phyloP scores from a whole-genome alignment of 139 green algal genomes.

The Mesostigma viride region DNA sequence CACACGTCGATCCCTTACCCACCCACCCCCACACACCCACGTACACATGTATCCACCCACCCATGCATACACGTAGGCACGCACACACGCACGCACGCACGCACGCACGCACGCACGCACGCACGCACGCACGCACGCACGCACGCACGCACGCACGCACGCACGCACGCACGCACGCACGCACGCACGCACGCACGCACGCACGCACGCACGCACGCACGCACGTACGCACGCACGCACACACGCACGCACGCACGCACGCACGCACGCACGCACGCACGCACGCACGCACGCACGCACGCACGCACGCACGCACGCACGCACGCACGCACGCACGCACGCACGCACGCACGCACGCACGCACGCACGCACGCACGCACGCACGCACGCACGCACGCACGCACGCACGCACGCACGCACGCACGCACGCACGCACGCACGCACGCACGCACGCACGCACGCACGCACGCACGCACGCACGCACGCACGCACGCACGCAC shows the following conservation, averaged over 20 bases:
- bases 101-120: background rate
- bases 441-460: background rate
- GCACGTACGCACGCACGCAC: conserved; percentile 1
- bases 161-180: background rate
- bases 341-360: background rate
- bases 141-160: background rate
- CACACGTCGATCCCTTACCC: too few relatives aligned
- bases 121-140: background rate
- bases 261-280: background rate
- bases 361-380: background rate
- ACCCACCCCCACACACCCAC: too few relatives aligned
- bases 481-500: background rate
- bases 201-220: conserved; percentile 1
- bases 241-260: conserved; percentile 4
- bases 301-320: background rate
- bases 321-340: background rate
- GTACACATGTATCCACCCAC: too few relatives aligned
- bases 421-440: background rate
- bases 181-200: conserved; percentile 1
- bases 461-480: background rate
- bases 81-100: too few relatives aligned
- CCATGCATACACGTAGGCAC: too few relatives aligned
- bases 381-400: background rate
- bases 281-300: background rate
- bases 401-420: background rate